These are phyloP conservation scores for Lycium ferocissimum DNA, from an alignment of 257 asterid genomes.

Conservation along the genomic window DNA sequence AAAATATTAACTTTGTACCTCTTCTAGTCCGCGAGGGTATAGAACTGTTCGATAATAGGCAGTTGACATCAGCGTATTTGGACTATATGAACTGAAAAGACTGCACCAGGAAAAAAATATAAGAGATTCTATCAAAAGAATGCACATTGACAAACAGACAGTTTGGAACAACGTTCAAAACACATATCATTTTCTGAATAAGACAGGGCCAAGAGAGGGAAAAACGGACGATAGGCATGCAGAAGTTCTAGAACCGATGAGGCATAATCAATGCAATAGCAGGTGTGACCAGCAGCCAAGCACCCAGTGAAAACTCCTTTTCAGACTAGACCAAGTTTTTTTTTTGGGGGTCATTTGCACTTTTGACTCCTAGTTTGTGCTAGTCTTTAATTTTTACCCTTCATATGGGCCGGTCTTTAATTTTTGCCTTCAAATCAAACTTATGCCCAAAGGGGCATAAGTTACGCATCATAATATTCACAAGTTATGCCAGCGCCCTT, in stretches of 20 bases:
- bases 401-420: too few relatives aligned
- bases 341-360: neutral
- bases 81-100: constrained; percentile 85
- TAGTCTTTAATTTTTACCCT: too few relatives aligned
- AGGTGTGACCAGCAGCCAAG: neutral
- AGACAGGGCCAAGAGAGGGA: neutral
- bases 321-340: constrained; percentile 7
- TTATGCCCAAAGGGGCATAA: too few relatives aligned
- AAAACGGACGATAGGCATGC: neutral
- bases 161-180: neutral
- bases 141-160: neutral
- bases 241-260: neutral
- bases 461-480: too few relatives aligned
- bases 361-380: too few relatives aligned
- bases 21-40: constrained; percentile 68
- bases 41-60: constrained; percentile 85
- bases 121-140: neutral
- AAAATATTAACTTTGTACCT: constrained; percentile 55
- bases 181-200: constrained; percentile 1
- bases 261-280: neutral
- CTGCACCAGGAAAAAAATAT: constrained; percentile 47
- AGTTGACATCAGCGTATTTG: constrained; percentile 81
- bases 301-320: neutral
- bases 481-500: too few relatives aligned
- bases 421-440: too few relatives aligned